A percentile compares a stretch with the other conserved stretches of the same genome.
Conservation (phyloP, 192 early-diverging fungal species). For the Coemansia guatemalensis region DNA sequence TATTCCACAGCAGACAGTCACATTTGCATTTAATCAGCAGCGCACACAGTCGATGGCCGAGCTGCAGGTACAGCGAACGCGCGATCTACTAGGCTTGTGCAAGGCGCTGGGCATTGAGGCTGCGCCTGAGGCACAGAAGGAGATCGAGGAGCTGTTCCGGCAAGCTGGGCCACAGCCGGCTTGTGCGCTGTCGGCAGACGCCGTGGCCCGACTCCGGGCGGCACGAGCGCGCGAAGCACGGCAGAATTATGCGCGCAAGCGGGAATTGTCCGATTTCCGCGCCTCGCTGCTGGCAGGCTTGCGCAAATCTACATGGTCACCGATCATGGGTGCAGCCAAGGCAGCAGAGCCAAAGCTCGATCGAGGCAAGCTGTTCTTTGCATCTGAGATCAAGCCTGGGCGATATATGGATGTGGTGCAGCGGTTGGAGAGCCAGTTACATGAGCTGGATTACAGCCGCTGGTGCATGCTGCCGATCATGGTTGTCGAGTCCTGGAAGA, state of each 20-base stretch:
- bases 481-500: constrained; percentile 34
- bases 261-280: constrained; percentile 7
- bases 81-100: constrained; percentile 39
- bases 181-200: neutral
- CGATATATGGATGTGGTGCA: constrained; percentile 9
- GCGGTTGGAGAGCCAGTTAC: constrained; percentile 31
- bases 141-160: constrained; percentile 20
- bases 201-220: constrained; percentile 14
- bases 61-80: constrained; percentile 34
- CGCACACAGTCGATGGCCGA: neutral
- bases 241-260: constrained; percentile 22
- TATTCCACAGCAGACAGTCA: constrained; percentile 7
- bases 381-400: constrained; percentile 19
- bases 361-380: constrained; percentile 36
- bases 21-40: constrained; percentile 23
- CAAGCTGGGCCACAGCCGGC: neutral
- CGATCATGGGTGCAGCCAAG: constrained; percentile 7
- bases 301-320: constrained; percentile 18
- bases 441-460: constrained; percentile 23
- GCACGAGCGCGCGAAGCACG: constrained; percentile 37
- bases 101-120: constrained; percentile 7
- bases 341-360: constrained; percentile 10
- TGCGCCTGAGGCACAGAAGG: neutral
- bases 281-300: constrained; percentile 17
- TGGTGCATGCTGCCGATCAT: constrained; percentile 46